These are phyloP conservation scores for Aspergillus sp. DNA, from an alignment of 2,329 filamentous ascomycete species.

Conservation along the genomic window DNA sequence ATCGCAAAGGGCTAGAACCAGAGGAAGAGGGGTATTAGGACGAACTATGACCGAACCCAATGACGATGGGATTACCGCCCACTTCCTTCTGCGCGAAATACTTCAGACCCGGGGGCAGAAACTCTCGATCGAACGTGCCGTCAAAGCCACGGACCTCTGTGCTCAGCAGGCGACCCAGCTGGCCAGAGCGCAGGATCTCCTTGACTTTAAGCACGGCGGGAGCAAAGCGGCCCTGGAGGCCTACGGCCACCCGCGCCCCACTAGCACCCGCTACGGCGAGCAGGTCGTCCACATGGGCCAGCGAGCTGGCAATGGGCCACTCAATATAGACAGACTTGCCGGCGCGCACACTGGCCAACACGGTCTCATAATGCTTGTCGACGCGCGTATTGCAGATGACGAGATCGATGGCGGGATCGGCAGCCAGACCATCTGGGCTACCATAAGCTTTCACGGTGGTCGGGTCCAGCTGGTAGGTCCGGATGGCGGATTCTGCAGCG, in stretches of 20 bases:
- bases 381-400: slow-evolving; percentile 56
- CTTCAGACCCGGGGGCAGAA: slow-evolving; percentile 5
- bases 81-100: slow-evolving; percentile 18
- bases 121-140: slow-evolving; percentile 9
- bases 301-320: slow-evolving; percentile 58
- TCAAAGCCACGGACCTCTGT: slow-evolving; percentile 44
- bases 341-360: slow-evolving; percentile 51
- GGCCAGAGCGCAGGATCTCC: slow-evolving; percentile 48
- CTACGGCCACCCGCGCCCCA: slow-evolving; percentile 49
- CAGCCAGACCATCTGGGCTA: slow-evolving; percentile 41
- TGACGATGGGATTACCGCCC: slow-evolving; percentile 14
- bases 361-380: slow-evolving; percentile 53
- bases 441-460: slow-evolving; percentile 53
- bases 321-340: slow-evolving; percentile 60
- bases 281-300: slow-evolving; percentile 46
- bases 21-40: not conserved
- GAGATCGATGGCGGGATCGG: slow-evolving; percentile 55
- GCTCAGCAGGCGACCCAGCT: slow-evolving; percentile 56
- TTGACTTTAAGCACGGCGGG: slow-evolving; percentile 50
- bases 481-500: slow-evolving; percentile 15
- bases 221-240: slow-evolving; percentile 54
- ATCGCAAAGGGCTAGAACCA: not conserved
- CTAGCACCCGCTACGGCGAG: slow-evolving; percentile 36
- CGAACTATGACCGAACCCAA: slow-evolving; percentile 13
- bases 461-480: slow-evolving; percentile 44